These are phyloP conservation scores for Sedum album DNA, from an alignment of 164 flowering plant genomes.

Conservation along the genomic window DNA sequence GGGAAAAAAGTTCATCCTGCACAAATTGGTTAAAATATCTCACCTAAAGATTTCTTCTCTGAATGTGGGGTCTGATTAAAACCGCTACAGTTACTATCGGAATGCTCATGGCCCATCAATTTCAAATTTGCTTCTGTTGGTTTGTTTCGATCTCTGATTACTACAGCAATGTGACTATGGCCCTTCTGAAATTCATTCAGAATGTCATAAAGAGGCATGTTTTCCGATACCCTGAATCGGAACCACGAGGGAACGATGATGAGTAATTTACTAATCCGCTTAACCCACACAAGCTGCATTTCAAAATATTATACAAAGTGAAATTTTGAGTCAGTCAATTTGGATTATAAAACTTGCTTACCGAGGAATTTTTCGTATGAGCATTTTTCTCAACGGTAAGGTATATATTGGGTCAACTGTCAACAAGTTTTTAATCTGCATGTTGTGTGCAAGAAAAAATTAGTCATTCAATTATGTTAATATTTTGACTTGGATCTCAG, in stretches of 20 bases:
- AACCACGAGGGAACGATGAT: neutral
- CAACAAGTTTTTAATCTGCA: constrained; percentile 77
- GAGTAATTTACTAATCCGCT: neutral
- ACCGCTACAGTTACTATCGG: constrained; percentile 13
- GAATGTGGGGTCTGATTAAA: constrained; percentile 16
- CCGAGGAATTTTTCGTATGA: constrained; percentile 64
- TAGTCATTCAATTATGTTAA: neutral
- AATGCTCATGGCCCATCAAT: constrained; percentile 24
- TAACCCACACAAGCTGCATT: no score
- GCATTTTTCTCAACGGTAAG: constrained; percentile 63
- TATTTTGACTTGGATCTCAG: neutral
- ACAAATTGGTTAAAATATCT: neutral
- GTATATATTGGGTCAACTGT: constrained; percentile 57
- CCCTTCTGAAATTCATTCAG: constrained; percentile 62
- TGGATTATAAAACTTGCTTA: neutral
- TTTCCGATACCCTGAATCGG: constrained; percentile 51
- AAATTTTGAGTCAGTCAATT: no score
- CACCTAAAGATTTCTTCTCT: constrained; percentile 16
- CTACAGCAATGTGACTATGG: constrained; percentile 51
- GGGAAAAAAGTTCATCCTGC: neutral
- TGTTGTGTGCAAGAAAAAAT: constrained; percentile 3
- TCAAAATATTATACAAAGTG: no score
- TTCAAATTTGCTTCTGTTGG: constrained; percentile 25
- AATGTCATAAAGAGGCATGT: constrained; percentile 88
- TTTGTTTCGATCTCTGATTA: constrained; percentile 45